Base-by-base conservation (phyloP, 306 rosid genomes). In the Pterocarpus santalinus region DNA sequence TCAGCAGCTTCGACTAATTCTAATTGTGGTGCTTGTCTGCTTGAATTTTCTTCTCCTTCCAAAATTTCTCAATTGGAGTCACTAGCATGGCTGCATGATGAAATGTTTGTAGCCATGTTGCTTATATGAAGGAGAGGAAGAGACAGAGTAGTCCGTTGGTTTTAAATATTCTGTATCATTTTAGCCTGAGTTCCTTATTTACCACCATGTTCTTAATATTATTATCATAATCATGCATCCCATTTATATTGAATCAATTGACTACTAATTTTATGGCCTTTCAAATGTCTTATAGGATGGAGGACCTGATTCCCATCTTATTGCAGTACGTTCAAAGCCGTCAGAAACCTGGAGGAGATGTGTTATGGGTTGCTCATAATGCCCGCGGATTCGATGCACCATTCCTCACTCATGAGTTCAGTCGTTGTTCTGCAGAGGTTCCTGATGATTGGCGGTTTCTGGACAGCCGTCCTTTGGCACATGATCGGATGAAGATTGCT, bases 371-470 rank as follows among this genome's bases (percentile, higher is more conserved):
- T 30, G 99, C 85, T 86, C 99, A 95, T 81, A 95, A 90, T 85
- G 96, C 90, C 87, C 93, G 94, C 8, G 0, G 0, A 81, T 95
- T 93, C n/a, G 99, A 95, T 61, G 97, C 91, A 39, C 99, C 99
- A n/a, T 95, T 95, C 86, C 49, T 95, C 84, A 56, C 83, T 5
- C 49, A 74, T 8, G 99, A 88, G 80, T 91, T 95, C 6, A 79
- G 33, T 28, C 98, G 99, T 22, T 86, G 85, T 80, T 89, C 92
- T 3, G 5, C 16, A 1, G 89, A 86, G 66, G 10, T 95, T 83
- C 99, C 99, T 85, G 34, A 41, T 7, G 62, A 93, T 78, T 91
- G 97, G 98, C 83, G 76, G 47, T 95, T 93, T 62, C 44, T 82
- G 14, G 99, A 95, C 84, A 82, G 83, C 5, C 84, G 88, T 71